These are phyloP conservation scores for Tubosaeta sp. DNA, from an alignment of 768 basidiomycete species.

Conservation along the genomic window DNA sequence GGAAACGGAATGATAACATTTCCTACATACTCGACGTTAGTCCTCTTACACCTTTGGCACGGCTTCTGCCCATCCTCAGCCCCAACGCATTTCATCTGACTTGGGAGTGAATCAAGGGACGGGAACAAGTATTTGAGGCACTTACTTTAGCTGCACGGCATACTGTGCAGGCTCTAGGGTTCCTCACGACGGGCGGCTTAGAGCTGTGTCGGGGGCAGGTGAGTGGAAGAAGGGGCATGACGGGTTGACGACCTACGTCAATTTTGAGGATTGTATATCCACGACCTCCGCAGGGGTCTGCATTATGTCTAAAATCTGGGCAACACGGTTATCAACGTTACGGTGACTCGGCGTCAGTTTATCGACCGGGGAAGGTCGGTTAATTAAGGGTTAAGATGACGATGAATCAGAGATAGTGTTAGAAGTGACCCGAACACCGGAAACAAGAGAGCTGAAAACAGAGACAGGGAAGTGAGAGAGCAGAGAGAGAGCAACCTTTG, in stretches of 20 bases:
- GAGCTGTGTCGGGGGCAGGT: conserved; percentile 26
- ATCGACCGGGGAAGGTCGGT: conserved; percentile 39
- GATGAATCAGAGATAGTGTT: conserved; percentile 11
- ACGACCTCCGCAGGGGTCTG: conserved; percentile 23
- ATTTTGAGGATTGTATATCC: conserved; percentile 31
- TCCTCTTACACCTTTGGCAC: conserved; percentile 82
- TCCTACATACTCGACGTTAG: conserved; percentile 62
- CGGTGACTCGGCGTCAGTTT: conserved; percentile 39
- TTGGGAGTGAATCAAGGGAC: conserved; percentile 13
- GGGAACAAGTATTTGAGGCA: conserved; percentile 10
- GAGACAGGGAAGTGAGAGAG: conserved; percentile 5
- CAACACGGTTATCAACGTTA: conserved; percentile 36
- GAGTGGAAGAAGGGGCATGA: conserved; percentile 7
- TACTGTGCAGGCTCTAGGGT: conserved; percentile 72
- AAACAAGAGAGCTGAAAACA: conserved; percentile 1
- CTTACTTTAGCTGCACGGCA: conserved; percentile 78
- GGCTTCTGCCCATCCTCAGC: conserved; percentile 79
- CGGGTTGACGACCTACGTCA: conserved; percentile 17
- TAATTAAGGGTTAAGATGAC: conserved; percentile 36
- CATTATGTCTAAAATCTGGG: conserved; percentile 24
- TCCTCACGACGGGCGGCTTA: conserved; percentile 44
- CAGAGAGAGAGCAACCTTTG: conserved; percentile 15
- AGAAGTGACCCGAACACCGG: conserved; percentile 1
- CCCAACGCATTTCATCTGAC: conserved; percentile 87
- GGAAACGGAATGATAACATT: conserved; percentile 1